Conservation (phyloP, 2,329 filamentous ascomycete genomes). For the Scedosporium minutisporum region DNA sequence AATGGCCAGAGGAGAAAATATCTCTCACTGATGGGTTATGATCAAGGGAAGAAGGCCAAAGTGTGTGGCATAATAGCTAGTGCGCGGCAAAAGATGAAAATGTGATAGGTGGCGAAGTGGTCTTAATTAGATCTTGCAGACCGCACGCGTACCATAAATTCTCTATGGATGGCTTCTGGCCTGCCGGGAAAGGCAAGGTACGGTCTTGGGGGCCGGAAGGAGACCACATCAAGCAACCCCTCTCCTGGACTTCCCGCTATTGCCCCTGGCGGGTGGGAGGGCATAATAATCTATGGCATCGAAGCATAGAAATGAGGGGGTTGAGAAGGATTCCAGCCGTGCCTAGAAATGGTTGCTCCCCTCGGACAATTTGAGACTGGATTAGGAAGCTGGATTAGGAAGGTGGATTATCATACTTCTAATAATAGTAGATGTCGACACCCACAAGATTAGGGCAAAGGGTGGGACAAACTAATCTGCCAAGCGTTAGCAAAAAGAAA, state of each 20-base stretch:
- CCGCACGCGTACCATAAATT: not conserved
- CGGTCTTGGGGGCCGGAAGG: not conserved
- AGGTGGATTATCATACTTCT: not conserved
- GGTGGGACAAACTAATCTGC: too few relatives aligned
- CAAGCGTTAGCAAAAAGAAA: not conserved
- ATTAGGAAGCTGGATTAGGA: conserved; percentile 1
- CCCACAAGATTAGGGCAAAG: not conserved
- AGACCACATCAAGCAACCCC: not conserved
- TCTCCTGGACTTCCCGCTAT: not conserved
- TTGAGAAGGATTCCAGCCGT: conserved; percentile 1
- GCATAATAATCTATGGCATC: not conserved
- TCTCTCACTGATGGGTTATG: not conserved
- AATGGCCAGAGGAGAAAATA: not conserved
- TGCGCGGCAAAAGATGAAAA: not conserved
- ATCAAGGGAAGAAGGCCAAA: not conserved
- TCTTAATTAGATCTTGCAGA: not conserved
- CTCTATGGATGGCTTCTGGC: not conserved
- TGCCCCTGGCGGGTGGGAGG: not conserved
- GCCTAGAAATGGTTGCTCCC: not conserved
- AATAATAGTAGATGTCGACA: not conserved
- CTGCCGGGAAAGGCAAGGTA: not conserved
- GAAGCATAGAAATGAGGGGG: not conserved
- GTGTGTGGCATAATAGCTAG: not conserved
- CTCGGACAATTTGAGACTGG: not conserved
- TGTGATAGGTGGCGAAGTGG: not conserved